Evolutionary conservation across 176 grass and related monocot species (phyloP).

Genomic region (Musa schizocarpa): DNA sequence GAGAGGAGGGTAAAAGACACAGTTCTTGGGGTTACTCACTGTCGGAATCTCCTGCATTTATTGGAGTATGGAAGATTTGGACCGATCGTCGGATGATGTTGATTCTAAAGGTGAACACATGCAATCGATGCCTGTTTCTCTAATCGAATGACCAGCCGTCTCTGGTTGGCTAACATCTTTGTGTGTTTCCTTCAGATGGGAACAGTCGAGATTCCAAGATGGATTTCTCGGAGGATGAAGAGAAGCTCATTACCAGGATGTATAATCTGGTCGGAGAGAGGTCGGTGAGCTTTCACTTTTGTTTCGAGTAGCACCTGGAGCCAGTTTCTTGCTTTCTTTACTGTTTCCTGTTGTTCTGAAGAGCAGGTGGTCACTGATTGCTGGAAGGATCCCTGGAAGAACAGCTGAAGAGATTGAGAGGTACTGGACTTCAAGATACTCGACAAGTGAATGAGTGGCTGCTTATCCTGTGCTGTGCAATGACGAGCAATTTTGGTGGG

Average conservation of each 20-base stretch:
- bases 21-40: too few species aligned
- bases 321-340: neutral
- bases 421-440: slow-evolving; percentile 34
- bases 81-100: slow-evolving; percentile 22
- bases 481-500: neutral
- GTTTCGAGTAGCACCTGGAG: neutral
- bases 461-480: neutral
- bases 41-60: neutral
- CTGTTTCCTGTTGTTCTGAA: neutral
- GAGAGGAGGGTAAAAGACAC: too few species aligned
- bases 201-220: slow-evolving; percentile 26
- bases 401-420: slow-evolving; percentile 43
- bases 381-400: slow-evolving; percentile 37
- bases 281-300: neutral
- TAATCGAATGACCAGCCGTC: neutral
- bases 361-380: slow-evolving; percentile 34
- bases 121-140: neutral
- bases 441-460: slow-evolving; percentile 20
- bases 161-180: neutral
- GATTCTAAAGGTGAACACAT: slow-evolving; percentile 23
- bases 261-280: slow-evolving; percentile 42
- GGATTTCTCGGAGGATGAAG: slow-evolving; percentile 35
- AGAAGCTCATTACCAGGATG: slow-evolving; percentile 35
- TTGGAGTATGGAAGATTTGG: slow-evolving; percentile 15
- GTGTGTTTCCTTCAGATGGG: neutral